These are phyloP conservation scores for Entamoeba dispar DNA, from an alignment of 208 protist genomes.

Conservation along the genomic window DNA sequence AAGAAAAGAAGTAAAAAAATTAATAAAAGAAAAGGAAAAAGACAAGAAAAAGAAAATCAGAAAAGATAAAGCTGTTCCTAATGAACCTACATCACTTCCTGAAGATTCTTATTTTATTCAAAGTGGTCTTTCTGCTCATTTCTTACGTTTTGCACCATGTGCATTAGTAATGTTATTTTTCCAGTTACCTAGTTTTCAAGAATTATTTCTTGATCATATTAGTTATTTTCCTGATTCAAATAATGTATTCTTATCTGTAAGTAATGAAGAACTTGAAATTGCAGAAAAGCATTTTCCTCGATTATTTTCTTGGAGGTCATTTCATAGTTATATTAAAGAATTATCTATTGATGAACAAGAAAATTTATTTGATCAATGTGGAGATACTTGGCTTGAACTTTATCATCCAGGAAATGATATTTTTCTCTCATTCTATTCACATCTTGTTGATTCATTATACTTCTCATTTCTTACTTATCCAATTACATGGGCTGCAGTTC, in stretches of 20 bases:
- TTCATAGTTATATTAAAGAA: background rate
- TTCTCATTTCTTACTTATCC: background rate
- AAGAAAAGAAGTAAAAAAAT: background rate
- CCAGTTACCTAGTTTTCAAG: background rate
- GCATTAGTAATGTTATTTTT: background rate
- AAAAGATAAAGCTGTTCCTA: background rate
- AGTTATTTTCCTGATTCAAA: background rate
- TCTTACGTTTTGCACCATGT: background rate
- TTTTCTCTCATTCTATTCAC: background rate
- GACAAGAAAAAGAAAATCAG: background rate
- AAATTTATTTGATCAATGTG: background rate
- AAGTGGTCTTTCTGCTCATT: background rate
- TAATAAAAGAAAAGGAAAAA: background rate
- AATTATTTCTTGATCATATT: background rate
- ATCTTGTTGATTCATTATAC: background rate
- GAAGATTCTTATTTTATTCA: background rate
- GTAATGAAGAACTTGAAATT: background rate
- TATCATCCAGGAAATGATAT: background rate
- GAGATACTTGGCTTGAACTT: background rate
- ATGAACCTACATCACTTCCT: background rate
- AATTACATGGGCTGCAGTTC: background rate
- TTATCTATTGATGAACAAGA: background rate
- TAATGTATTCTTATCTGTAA: background rate
- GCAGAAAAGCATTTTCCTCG: background rate
- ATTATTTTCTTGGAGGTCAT: background rate